phyloP scores from a whole-genome alignment of 495 filamentous ascomycete species.

The Massariosphaeria phaeospora region DNA sequence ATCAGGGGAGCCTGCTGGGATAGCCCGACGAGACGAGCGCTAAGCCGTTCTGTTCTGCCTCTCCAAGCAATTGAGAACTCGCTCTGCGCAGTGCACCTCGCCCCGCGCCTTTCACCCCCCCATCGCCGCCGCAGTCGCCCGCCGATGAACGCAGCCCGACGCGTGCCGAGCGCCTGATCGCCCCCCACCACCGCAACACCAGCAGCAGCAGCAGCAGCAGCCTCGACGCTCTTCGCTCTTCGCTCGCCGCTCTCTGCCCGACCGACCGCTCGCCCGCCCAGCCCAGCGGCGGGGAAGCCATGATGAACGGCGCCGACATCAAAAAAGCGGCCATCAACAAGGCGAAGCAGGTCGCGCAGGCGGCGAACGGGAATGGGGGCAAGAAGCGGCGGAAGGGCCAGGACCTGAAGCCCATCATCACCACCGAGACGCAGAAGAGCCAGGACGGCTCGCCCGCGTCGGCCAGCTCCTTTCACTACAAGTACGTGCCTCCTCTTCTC shows the following conservation, averaged over 20 bases:
- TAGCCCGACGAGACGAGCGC: constrained; percentile 31
- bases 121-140: not conserved
- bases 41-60: constrained; percentile 28
- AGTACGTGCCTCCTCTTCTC: constrained; percentile 18
- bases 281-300: constrained; percentile 36
- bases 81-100: constrained; percentile 15
- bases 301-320: constrained; percentile 69
- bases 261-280: no score
- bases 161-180: constrained; percentile 23
- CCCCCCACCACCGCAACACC: not conserved
- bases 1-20: constrained; percentile 27
- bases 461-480: constrained; percentile 30
- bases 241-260: no score
- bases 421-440: constrained; percentile 40
- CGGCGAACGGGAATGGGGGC: constrained; percentile 41
- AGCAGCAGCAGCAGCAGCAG: no score
- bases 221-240: constrained; percentile 8
- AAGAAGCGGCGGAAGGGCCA: constrained; percentile 43
- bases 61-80: constrained; percentile 32
- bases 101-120: not conserved
- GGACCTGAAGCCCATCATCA: constrained; percentile 43
- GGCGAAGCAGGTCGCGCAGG: constrained; percentile 58
- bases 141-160: constrained; percentile 21
- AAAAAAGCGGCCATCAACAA: constrained; percentile 73
- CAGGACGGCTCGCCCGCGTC: constrained; percentile 40